Base-by-base conservation (phyloP, 1,284 basidiomycete species). In the Chiua sp. region DNA sequence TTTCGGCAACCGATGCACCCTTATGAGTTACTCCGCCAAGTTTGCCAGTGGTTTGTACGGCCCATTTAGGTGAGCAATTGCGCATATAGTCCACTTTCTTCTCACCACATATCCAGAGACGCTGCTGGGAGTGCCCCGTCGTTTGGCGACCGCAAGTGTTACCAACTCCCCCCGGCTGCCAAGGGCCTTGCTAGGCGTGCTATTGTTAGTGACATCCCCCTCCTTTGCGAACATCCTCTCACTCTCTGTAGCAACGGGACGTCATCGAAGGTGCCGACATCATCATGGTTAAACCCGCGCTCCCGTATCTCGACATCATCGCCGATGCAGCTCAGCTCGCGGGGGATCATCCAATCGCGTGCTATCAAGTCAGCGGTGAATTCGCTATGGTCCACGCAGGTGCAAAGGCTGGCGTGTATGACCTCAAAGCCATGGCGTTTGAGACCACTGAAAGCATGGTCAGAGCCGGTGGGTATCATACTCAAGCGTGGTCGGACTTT, bases 21-120 rank as follows among this genome's bases (percentile, higher is more conserved):
- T 99, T 46, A 99, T 99, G 98, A 89, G 91, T 51, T 99, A 99
- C 76, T 93, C 94, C n/a, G 98, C 98, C 61, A 99, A 99, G 77
- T 99, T 99, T 70, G 96, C 98, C 1, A 97, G 93, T 68, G 85
- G 88, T n/a, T 77, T 99, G 58, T 99, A 99, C 72, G 98, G 98
- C 0, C 98, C 98, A 1, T 99, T 99, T 87, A 82, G 96, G 92
- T 94, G 65, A 64, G 84, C 68, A 54, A 33, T 11, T 30, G 2
- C 44, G 28, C 59, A 50, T 49, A 61, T 49, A 51, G 15, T 52
- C 11, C 50, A 16, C 16, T 33, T 2, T 0, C 16, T 23, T 49
- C 59, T 60, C 50, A 62, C 11, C 58, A 42, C 50, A 11, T 6
- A 6, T 50, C 39, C 61, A 96, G 95, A 68, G 98, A 99, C 64